These are phyloP conservation scores for Aspergillus tanneri DNA, from an alignment of 2,329 filamentous ascomycete genomes.

Conservation along the genomic window DNA sequence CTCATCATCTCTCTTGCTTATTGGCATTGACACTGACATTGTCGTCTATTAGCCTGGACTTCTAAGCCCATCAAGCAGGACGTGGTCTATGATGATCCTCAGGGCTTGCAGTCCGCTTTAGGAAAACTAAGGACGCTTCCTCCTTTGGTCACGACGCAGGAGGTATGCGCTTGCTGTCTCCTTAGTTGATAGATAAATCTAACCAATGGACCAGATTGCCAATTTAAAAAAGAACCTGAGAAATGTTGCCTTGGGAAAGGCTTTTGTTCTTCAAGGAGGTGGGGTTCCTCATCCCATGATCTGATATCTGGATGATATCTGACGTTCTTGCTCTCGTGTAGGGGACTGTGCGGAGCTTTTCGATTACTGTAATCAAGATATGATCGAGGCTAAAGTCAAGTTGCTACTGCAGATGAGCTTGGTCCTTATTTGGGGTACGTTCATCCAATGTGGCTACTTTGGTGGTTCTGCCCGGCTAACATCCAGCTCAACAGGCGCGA, in stretches of 20 bases:
- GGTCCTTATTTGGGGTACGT: conserved; percentile 79
- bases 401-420: conserved; percentile 95
- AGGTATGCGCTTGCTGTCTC: conserved; percentile 29
- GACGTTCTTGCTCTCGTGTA: conserved; percentile 14
- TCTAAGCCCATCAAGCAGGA: conserved; percentile 28
- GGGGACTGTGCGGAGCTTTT: conserved; percentile 93
- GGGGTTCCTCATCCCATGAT: conserved; percentile 11
- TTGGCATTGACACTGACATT: neutral
- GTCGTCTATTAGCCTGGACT: conserved; percentile 21
- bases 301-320: conserved; percentile 2
- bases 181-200: neutral
- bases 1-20: neutral
- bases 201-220: conserved; percentile 53
- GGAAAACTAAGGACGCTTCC: conserved; percentile 46
- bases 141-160: conserved; percentile 48
- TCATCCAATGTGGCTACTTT: conserved; percentile 34
- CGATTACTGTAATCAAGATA: conserved; percentile 85
- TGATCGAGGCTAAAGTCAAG: conserved; percentile 96
- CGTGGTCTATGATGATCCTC: conserved; percentile 43
- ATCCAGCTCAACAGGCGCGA: conserved; percentile 43
- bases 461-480: neutral
- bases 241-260: conserved; percentile 85
- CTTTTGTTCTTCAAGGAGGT: conserved; percentile 92
- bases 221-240: conserved; percentile 74
- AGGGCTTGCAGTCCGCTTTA: conserved; percentile 41